Evolutionary conservation across 306 rosid genomes (phyloP).

Genomic region (Gynostemma pentaphyllum): DNA sequence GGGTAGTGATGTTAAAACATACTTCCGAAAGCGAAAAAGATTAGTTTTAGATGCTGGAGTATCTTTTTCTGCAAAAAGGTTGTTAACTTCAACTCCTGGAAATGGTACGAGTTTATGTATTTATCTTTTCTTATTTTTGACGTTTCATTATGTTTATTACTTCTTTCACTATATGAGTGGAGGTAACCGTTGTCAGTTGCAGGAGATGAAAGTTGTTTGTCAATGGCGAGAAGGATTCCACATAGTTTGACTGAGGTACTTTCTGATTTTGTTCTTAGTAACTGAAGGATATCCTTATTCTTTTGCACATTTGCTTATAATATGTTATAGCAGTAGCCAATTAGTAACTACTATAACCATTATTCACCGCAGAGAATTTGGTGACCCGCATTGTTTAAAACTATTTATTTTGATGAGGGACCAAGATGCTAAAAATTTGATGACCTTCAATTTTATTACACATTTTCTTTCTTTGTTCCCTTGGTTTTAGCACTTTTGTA

Average conservation of each 20-base stretch:
- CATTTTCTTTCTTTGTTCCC: neutral
- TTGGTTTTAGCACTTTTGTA: neutral
- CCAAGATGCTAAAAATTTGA: neutral
- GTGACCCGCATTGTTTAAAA: neutral
- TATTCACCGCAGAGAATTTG: neutral
- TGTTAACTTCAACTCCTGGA: constrained; percentile 4
- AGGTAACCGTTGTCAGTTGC: constrained; percentile 3
- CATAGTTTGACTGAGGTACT: neutral
- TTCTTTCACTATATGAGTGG: neutral
- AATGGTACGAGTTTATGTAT: constrained; percentile 14
- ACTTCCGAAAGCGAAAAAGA: constrained; percentile 15
- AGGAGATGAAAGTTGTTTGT: neutral
- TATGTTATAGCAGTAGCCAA: neutral
- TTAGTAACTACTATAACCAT: neutral
- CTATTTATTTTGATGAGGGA: neutral
- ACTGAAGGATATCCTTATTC: neutral
- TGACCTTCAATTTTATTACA: neutral
- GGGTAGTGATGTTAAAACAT: neutral
- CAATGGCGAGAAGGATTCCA: neutral
- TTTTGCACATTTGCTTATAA: neutral
- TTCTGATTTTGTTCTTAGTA: neutral
- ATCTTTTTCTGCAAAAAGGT: constrained; percentile 6
- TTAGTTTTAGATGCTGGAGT: neutral
- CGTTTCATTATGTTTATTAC: neutral
- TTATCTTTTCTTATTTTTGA: neutral